phyloP scores from a whole-genome alignment of 805 yeast genomes.

The Ogataea paradorogensis region DNA sequence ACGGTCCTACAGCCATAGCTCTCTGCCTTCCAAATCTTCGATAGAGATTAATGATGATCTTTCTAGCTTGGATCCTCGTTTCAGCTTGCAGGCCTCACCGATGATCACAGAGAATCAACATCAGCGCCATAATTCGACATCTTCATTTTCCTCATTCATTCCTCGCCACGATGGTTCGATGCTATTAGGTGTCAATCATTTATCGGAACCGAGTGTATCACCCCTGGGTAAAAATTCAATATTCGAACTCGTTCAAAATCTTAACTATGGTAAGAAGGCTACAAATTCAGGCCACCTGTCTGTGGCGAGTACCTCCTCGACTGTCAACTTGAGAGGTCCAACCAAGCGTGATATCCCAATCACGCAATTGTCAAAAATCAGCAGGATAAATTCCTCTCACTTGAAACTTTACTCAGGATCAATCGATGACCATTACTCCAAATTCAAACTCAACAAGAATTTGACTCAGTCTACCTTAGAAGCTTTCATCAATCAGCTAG shows the following conservation, averaged over 20 bases:
- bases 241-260: conserved; percentile 67
- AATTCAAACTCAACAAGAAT: conserved; percentile 41
- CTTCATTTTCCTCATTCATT: not conserved
- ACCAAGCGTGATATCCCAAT: conserved; percentile 83
- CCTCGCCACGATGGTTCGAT: conserved; percentile 17
- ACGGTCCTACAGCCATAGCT: too few relatives aligned
- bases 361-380: conserved; percentile 57
- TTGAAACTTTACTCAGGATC: conserved; percentile 44
- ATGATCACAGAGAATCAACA: not conserved
- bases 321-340: conserved; percentile 58
- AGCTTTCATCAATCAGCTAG: conserved; percentile 29
- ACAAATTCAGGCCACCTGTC: conserved; percentile 31
- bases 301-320: conserved; percentile 36
- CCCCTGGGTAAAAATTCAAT: conserved; percentile 75
- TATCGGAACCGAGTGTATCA: conserved; percentile 40
- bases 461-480: conserved; percentile 43
- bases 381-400: conserved; percentile 40
- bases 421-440: conserved; percentile 43
- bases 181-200: conserved; percentile 38
- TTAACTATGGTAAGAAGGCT: conserved; percentile 39
- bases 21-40: not conserved
- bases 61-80: not conserved
- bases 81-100: not conserved
- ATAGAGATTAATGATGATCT: not conserved
- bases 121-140: not conserved